phyloP scores from a whole-genome alignment of 805 yeast species.

The Cyberlindnera euphorbiiphila region DNA sequence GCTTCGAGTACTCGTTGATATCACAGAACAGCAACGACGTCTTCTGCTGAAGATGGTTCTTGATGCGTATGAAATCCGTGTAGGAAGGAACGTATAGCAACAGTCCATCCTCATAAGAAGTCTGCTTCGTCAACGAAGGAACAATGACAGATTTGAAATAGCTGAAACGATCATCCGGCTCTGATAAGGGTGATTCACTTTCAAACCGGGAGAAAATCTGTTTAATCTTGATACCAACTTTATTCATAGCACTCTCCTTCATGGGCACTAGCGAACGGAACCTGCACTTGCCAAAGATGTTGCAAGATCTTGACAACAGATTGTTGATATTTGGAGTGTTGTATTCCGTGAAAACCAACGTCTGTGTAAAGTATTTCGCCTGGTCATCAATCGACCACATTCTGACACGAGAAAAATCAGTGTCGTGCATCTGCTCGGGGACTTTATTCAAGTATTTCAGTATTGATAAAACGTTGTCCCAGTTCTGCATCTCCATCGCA shows the following conservation, averaged over 20 bases:
- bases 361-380: slow-evolving; percentile 69
- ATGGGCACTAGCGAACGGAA: slow-evolving; percentile 45
- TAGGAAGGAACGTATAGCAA: slow-evolving; percentile 81
- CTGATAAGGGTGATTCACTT: slow-evolving; percentile 49
- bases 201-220: slow-evolving; percentile 74
- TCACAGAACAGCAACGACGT: slow-evolving; percentile 65
- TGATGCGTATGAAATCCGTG: slow-evolving; percentile 76
- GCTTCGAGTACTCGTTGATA: slow-evolving; percentile 78
- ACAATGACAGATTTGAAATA: slow-evolving; percentile 70
- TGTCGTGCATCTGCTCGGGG: slow-evolving; percentile 74
- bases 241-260: slow-evolving; percentile 52
- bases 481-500: slow-evolving; percentile 85
- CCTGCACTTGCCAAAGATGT: slow-evolving; percentile 58
- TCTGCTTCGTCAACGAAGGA: slow-evolving; percentile 62
- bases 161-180: slow-evolving; percentile 81
- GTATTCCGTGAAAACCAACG: slow-evolving; percentile 70
- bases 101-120: slow-evolving; percentile 67
- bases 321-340: slow-evolving; percentile 79
- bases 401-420: slow-evolving; percentile 88
- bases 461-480: slow-evolving; percentile 76
- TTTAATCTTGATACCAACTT: slow-evolving; percentile 61
- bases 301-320: slow-evolving; percentile 46
- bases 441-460: slow-evolving; percentile 67
- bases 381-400: slow-evolving; percentile 91
- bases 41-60: slow-evolving; percentile 53